Evolutionary conservation across 2,329 filamentous ascomycete genomes (phyloP).

Genomic region (Aureobasidium zeae): DNA sequence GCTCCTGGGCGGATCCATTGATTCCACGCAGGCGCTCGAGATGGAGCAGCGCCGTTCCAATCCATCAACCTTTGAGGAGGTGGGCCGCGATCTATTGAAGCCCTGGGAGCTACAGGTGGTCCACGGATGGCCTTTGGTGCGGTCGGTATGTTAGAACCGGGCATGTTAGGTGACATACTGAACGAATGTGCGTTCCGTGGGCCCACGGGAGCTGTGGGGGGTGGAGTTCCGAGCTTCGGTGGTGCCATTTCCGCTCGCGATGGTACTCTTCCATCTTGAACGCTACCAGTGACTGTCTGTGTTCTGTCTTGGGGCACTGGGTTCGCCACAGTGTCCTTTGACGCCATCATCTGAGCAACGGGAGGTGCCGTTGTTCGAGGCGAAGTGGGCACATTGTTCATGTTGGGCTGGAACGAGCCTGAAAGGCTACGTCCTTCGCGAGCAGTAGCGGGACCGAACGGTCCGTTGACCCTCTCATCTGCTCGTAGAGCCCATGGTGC

Average conservation of each 20-base stretch:
- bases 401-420: slow-evolving; percentile 5
- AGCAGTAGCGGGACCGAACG: background rate
- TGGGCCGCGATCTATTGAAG: slow-evolving; percentile 14
- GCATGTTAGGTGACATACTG: slow-evolving; percentile 29
- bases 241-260: slow-evolving; percentile 9
- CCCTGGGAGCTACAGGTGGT: slow-evolving; percentile 23
- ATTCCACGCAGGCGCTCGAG: slow-evolving; percentile 27
- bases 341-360: background rate
- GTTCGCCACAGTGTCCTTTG: background rate
- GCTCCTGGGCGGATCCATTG: slow-evolving; percentile 38
- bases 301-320: background rate
- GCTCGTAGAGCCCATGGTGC: slow-evolving; percentile 13
- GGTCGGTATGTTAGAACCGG: slow-evolving; percentile 27
- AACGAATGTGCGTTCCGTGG: slow-evolving; percentile 20
- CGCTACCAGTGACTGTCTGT: background rate
- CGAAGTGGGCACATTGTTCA: slow-evolving; percentile 1
- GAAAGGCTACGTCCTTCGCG: slow-evolving; percentile 12
- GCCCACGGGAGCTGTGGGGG: slow-evolving; percentile 17
- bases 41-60: slow-evolving; percentile 16
- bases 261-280: background rate
- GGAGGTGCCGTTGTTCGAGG: background rate
- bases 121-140: slow-evolving; percentile 28
- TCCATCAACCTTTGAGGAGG: slow-evolving; percentile 19
- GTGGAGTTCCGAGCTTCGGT: slow-evolving; percentile 13
- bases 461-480: slow-evolving; percentile 4